A percentile compares a stretch with the other conserved stretches of the same genome.
Conservation (phyloP, 2,329 filamentous ascomycete genomes). For the Neofusicoccum kwambonambiense region DNA sequence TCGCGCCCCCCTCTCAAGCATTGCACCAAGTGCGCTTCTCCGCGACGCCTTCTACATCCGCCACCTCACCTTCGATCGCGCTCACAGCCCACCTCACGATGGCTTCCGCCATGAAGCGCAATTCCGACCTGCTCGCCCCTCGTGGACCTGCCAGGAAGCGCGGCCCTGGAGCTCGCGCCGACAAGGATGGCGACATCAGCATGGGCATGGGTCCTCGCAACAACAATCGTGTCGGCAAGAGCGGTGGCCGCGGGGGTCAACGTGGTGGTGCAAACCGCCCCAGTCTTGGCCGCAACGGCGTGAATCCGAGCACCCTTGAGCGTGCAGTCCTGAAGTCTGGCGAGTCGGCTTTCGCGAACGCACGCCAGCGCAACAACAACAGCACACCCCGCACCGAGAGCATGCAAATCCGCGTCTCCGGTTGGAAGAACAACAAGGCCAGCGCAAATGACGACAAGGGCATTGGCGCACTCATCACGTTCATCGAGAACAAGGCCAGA, state of each 20-base stretch:
- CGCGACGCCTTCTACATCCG: background rate
- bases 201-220: constrained; percentile 52
- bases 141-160: constrained; percentile 6
- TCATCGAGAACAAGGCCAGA: constrained; percentile 41
- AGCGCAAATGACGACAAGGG: constrained; percentile 34
- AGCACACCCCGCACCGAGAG: background rate
- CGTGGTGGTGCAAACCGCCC: background rate
- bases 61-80: background rate
- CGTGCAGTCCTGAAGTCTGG: constrained; percentile 27
- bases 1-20: background rate
- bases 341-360: background rate
- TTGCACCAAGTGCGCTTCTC: background rate
- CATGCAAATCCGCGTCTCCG: constrained; percentile 28
- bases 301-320: constrained; percentile 19
- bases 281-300: background rate
- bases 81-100: background rate
- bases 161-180: constrained; percentile 37
- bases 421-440: constrained; percentile 41
- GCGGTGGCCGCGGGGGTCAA: constrained; percentile 17
- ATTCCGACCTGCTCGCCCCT: background rate
- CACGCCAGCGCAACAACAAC: constrained; percentile 4
- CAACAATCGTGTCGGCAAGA: constrained; percentile 28
- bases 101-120: constrained; percentile 13
- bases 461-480: constrained; percentile 37
- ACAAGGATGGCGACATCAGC: constrained; percentile 61